These are phyloP conservation scores for Agapanthus africanus DNA, from an alignment of 106 monocot species.

Conservation along the genomic window DNA sequence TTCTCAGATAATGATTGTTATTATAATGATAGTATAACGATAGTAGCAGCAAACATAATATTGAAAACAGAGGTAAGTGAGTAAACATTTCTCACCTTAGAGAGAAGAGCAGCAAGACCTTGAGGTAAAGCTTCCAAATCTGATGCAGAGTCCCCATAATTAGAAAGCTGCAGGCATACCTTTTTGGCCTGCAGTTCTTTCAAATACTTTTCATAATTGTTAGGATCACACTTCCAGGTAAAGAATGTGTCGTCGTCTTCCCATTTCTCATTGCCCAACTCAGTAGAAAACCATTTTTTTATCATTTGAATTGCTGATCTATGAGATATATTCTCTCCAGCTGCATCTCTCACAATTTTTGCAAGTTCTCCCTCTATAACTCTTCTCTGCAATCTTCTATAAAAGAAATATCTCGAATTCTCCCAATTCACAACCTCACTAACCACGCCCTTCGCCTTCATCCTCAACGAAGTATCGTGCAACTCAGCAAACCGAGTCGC, in stretches of 20 bases:
- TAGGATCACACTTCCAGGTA: constrained; percentile 57
- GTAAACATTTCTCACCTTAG: constrained; percentile 42
- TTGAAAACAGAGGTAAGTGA: background rate
- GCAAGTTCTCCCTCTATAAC: constrained; percentile 54
- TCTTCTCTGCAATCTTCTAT: constrained; percentile 73
- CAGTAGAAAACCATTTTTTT: constrained; percentile 63
- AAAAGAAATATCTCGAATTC: constrained; percentile 74
- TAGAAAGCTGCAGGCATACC: constrained; percentile 30
- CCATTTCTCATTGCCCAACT: constrained; percentile 31
- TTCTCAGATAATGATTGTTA: background rate
- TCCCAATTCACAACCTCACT: constrained; percentile 80
- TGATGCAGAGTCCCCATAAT: constrained; percentile 39
- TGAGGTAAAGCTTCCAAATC: constrained; percentile 66
- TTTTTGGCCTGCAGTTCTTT: constrained; percentile 60
- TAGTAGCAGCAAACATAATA: background rate
- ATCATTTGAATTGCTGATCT: constrained; percentile 55
- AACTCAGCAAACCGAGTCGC: constrained; percentile 90
- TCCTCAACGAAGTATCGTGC: constrained; percentile 82
- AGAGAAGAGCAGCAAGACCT: constrained; percentile 57
- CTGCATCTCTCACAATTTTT: constrained; percentile 49
- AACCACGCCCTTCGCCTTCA: constrained; percentile 85
- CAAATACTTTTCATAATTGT: constrained; percentile 59
- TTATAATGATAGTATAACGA: background rate
- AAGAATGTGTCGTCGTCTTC: constrained; percentile 76
- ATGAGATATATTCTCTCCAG: constrained; percentile 48